Evolutionary conservation across 768 basidiomycete species (phyloP).

Genomic region (Termitomyces sp.): DNA sequence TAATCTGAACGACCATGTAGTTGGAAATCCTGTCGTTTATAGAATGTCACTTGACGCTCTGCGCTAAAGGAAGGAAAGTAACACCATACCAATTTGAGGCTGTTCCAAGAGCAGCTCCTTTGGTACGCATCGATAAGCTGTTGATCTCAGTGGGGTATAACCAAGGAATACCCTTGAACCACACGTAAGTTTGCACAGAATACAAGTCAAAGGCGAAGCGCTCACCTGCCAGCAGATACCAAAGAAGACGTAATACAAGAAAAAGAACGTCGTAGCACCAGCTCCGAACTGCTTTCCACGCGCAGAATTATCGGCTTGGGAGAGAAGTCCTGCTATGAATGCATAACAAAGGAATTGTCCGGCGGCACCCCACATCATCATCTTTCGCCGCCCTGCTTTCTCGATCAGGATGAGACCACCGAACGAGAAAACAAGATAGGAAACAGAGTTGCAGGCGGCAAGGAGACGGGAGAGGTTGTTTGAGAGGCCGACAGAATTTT

Average conservation of each 20-base stretch:
- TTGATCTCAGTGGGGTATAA: constrained; percentile 48
- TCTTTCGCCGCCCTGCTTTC: constrained; percentile 39
- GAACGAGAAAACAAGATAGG: constrained; percentile 44
- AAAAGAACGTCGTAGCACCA: constrained; percentile 43
- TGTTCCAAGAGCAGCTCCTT: constrained; percentile 42
- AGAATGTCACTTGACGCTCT: background rate
- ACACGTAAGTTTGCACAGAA: background rate
- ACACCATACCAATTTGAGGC: constrained; percentile 38
- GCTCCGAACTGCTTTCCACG: constrained; percentile 32
- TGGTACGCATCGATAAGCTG: constrained; percentile 42
- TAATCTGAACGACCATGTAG: constrained; percentile 45
- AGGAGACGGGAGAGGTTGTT: constrained; percentile 43
- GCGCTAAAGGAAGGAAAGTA: background rate
- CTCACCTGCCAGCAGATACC: constrained; percentile 48
- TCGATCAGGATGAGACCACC: constrained; percentile 40
- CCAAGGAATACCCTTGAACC: constrained; percentile 40
- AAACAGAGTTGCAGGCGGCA: constrained; percentile 46
- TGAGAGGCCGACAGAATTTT: constrained; percentile 45
- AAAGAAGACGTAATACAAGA: constrained; percentile 45
- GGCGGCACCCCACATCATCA: constrained; percentile 51
- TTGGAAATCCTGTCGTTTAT: constrained; percentile 36
- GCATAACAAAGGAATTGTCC: constrained; percentile 44
- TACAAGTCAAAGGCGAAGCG: background rate
- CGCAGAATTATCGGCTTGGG: constrained; percentile 24
- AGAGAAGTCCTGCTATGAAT: constrained; percentile 36